Base-by-base conservation (phyloP, 805 yeast genomes). In the Metschnikowia amazonensis region DNA sequence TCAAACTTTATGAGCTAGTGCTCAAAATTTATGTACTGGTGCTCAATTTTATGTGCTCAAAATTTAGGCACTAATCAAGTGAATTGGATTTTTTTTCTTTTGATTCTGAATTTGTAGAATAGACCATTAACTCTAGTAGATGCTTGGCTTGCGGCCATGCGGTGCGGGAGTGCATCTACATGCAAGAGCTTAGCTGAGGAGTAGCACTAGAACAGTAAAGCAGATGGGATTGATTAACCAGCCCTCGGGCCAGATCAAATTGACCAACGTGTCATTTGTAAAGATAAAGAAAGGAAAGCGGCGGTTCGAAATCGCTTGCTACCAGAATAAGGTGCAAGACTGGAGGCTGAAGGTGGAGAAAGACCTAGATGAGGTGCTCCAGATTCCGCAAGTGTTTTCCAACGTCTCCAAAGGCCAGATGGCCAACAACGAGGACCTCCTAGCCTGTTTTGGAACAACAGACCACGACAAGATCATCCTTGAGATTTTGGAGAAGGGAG, bases 301-400 rank as follows among this genome's bases (percentile, higher is more conserved):
- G 65, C 73, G 97, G 53, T 94, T 89, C 57, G 99, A 94, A 65
- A 78, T 94, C 36, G 98, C 98, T 0, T 94, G 99, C 60, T 94
- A 94, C 64, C 96, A 88, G 60, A 94, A 94, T 59, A 94, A 94
- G 61, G 97, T 94, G 4, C 98, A 92, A 63, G 99, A 94, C 64
- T 94, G 89, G 81, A 75, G 97, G 56, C 77, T 79, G 50, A 86
- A 85, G 47, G 81, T 87, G 5, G 99, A 94, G 60, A 92, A 88
- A 55, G 97, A 94, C 62, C 64, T 94, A 7, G 98, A 94, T 67
- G 99, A 94, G 61, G 99, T 94, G 2, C 71, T 94, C 30, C 99
- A 94, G 63, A 89, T 94, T 43, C 96, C 89, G n/a, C 96, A 86
- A 63, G 95, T 94, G 1, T 94, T 94, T 59, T 63, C 81, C 29